Conservation (phyloP, 148 eudicot genomes). For the Arctostaphylos glauca region DNA sequence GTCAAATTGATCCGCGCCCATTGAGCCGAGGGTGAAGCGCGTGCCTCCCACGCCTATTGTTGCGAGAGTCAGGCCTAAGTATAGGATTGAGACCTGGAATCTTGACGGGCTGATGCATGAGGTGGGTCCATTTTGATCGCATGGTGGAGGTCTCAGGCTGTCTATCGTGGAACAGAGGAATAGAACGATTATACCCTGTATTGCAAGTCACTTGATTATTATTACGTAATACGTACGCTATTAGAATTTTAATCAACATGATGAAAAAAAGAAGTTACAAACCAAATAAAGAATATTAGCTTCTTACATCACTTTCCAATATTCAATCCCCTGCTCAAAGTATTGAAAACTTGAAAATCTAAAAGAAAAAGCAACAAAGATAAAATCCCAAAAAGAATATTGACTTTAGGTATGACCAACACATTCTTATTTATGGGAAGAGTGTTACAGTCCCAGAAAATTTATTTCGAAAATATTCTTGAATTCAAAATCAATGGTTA, state of each 20-base stretch:
- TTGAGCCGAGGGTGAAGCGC: constrained; percentile 36
- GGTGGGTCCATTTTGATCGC: constrained; percentile 18
- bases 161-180: constrained; percentile 23
- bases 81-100: constrained; percentile 27
- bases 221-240: background rate
- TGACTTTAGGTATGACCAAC: no score
- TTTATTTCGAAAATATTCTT: no score
- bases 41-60: constrained; percentile 40
- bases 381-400: no score
- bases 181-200: constrained; percentile 36
- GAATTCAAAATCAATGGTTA: no score
- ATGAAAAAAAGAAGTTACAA: background rate
- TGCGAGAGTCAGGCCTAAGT: constrained; percentile 24
- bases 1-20: constrained; percentile 46
- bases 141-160: constrained; percentile 28
- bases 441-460: no score
- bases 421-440: no score
- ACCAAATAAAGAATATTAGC: background rate
- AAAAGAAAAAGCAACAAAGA: no score
- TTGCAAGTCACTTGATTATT: background rate
- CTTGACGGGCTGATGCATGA: constrained; percentile 28
- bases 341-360: no score
- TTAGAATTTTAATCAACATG: background rate
- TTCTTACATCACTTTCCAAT: no score
- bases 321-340: no score